phyloP scores from a whole-genome alignment of 163 green algal species.

The Scenedesmus sp. region DNA sequence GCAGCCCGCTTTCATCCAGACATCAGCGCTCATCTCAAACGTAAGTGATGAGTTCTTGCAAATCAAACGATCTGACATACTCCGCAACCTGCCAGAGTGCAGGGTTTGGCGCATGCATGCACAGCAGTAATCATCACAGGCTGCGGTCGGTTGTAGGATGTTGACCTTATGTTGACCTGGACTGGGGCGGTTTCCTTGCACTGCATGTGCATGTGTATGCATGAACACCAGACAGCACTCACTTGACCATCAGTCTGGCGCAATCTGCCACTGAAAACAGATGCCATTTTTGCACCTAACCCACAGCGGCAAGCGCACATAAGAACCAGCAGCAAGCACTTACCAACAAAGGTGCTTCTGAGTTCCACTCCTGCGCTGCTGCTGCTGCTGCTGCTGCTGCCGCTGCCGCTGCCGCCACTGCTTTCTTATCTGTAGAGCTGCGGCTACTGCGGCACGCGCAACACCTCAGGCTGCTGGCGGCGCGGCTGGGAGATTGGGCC shows the following conservation, averaged over 20 bases:
- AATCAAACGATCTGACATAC: no score
- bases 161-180: no score
- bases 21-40: constrained; percentile 37
- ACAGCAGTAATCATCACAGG: no score
- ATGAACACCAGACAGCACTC: not conserved
- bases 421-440: not conserved
- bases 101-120: no score
- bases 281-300: no score
- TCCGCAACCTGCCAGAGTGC: no score
- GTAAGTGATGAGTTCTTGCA: not conserved
- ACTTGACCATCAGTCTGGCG: not conserved
- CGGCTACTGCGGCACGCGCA: constrained; percentile 42
- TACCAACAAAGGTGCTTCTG: not conserved
- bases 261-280: not conserved
- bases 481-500: constrained; percentile 37
- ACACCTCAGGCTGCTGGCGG: constrained; percentile 43
- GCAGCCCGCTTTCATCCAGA: constrained; percentile 37
- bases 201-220: not conserved
- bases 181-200: not conserved
- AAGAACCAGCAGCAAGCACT: not conserved
- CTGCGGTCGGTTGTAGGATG: no score
- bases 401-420: not conserved
- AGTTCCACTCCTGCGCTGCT: constrained; percentile 10
- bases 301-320: no score
- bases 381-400: constrained; percentile 34